phyloP scores from a whole-genome alignment of 2,329 filamentous ascomycete species.

The Helicocarpus griseus region DNA sequence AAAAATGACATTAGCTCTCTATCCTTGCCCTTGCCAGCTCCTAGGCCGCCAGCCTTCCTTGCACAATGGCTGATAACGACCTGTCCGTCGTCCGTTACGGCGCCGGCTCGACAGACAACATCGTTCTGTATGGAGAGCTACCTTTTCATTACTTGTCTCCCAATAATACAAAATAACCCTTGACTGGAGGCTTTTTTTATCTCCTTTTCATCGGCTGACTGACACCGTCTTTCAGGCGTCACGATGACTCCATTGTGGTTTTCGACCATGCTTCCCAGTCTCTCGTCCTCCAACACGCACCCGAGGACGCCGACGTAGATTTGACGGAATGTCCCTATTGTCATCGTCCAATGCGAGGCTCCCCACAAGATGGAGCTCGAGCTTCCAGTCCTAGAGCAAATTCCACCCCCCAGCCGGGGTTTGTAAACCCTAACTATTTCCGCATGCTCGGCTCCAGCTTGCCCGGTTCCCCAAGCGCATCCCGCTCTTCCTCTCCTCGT shows the following conservation, averaged over 20 bases:
- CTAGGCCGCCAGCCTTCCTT: slow-evolving; percentile 1
- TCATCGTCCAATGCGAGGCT: slow-evolving; percentile 58
- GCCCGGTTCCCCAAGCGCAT: slow-evolving; percentile 19
- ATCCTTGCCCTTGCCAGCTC: not conserved
- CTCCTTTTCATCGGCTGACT: too few species aligned
- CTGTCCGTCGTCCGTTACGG: slow-evolving; percentile 36
- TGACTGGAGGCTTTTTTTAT: too few species aligned
- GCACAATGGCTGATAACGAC: slow-evolving; percentile 11
- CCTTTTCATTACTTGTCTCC: slow-evolving; percentile 4
- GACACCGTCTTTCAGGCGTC: slow-evolving; percentile 53
- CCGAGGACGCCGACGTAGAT: slow-evolving; percentile 42
- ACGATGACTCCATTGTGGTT: slow-evolving; percentile 85
- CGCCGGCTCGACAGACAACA: slow-evolving; percentile 30
- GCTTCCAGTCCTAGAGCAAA: slow-evolving; percentile 23
- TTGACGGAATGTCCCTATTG: slow-evolving; percentile 78
- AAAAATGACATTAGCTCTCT: slow-evolving; percentile 6
- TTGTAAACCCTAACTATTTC: slow-evolving; percentile 89
- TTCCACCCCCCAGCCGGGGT: slow-evolving; percentile 45
- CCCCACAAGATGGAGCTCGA: slow-evolving; percentile 26
- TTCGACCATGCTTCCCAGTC: slow-evolving; percentile 78
- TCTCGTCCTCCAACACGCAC: slow-evolving; percentile 64
- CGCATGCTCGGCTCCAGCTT: slow-evolving; percentile 67
- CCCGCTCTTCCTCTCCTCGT: slow-evolving; percentile 39
- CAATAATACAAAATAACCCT: too few species aligned
- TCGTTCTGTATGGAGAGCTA: slow-evolving; percentile 32